Percentiles rank a stretch among this genome's conserved stretches.
Evolutionary conservation across 73 alveolate genomes (phyloP).

Genomic region (Paramecium sonneborni): DNA sequence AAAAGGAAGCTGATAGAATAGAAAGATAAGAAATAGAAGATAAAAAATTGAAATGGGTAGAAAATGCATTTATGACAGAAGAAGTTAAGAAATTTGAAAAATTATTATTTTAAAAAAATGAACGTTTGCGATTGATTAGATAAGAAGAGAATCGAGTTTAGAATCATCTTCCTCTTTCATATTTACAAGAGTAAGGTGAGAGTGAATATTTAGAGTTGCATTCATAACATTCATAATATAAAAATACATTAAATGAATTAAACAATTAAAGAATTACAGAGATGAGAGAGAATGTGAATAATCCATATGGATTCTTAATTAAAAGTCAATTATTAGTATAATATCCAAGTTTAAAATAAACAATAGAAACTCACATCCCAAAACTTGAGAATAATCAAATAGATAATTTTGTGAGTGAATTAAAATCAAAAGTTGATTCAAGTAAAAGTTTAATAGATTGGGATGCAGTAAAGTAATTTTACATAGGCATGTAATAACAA

Average conservation of each 20-base stretch:
- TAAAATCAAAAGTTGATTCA: neutral
- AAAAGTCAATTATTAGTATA: neutral
- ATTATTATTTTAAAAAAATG: neutral
- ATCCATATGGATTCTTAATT: neutral
- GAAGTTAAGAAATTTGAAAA: slow-evolving; percentile 5
- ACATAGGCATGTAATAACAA: neutral
- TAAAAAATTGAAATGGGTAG: neutral
- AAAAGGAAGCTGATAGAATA: neutral
- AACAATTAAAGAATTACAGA: neutral
- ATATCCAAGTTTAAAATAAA: neutral
- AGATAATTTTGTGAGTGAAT: neutral
- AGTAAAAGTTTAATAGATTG: neutral
- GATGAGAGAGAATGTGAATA: neutral
- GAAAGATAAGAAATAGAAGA: neutral
- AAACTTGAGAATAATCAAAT: neutral
- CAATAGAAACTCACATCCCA: neutral
- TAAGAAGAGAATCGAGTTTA: neutral
- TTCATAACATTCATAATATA: neutral
- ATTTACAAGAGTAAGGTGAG: neutral
- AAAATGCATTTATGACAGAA: neutral
- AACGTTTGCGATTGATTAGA: neutral
- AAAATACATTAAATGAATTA: neutral
- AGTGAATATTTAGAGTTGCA: neutral
- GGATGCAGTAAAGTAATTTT: neutral
- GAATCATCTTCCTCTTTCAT: neutral